These are phyloP conservation scores for Claviceps sp. DNA, from an alignment of 2,329 filamentous ascomycete genomes.

Conservation along the genomic window DNA sequence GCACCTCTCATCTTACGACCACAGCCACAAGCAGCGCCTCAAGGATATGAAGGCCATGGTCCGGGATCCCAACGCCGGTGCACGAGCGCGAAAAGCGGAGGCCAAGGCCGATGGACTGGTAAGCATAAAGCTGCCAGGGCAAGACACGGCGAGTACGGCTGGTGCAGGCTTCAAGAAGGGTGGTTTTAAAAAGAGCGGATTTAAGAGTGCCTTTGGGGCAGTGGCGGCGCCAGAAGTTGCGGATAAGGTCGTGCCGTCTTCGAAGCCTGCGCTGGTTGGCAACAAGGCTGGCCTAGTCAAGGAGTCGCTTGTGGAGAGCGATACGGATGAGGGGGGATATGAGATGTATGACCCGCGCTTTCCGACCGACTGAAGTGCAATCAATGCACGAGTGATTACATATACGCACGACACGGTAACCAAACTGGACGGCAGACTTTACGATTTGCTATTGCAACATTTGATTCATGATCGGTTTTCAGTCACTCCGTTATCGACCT, in stretches of 20 bases:
- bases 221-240: conserved; percentile 30
- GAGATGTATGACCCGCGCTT: conserved; percentile 50
- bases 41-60: conserved; percentile 81
- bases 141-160: conserved; percentile 14
- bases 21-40: conserved; percentile 82
- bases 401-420: neutral
- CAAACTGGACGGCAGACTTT: neutral
- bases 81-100: conserved; percentile 54
- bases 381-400: neutral
- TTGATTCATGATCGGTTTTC: neutral
- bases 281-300: conserved; percentile 13
- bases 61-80: conserved; percentile 52
- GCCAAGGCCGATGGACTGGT: conserved; percentile 57
- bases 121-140: conserved; percentile 45
- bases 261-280: neutral
- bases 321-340: conserved; percentile 59
- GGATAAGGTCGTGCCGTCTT: neutral
- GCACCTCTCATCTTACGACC: conserved; percentile 87
- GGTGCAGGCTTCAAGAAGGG: conserved; percentile 48
- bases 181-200: conserved; percentile 71
- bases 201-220: conserved; percentile 61
- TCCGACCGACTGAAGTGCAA: conserved; percentile 43
- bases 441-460: neutral
- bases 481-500: neutral
- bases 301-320: conserved; percentile 34